phyloP scores from a whole-genome alignment of 129 eudicot genomes.

The Solidago caesia region DNA sequence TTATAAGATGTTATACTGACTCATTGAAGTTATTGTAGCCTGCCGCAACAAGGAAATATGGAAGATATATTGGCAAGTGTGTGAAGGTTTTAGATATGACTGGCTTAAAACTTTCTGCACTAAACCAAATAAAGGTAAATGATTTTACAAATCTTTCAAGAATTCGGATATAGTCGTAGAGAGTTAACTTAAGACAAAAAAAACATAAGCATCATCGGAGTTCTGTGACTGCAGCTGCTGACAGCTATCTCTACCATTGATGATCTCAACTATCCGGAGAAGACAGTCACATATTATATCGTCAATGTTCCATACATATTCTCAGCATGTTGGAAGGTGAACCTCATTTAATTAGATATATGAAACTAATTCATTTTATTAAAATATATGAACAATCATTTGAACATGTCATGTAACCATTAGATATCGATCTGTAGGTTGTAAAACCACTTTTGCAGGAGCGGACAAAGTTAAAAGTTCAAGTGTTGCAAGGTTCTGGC shows the following conservation, averaged over 20 bases:
- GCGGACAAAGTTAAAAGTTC: conserved; percentile 61
- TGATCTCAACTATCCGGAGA: conserved; percentile 43
- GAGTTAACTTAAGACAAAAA: neutral
- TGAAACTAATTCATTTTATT: neutral
- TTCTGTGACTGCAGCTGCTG: conserved; percentile 43
- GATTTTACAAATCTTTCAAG: neutral
- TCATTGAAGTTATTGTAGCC: conserved; percentile 41
- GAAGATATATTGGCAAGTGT: conserved; percentile 52
- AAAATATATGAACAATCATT: neutral
- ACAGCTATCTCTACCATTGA: conserved; percentile 41
- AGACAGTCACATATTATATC: conserved; percentile 53
- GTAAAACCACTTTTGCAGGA: conserved; percentile 76
- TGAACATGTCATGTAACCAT: conserved; percentile 10
- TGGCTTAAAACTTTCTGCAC: conserved; percentile 61
- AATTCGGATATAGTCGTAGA: neutral
- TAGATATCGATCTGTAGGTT: conserved; percentile 38
- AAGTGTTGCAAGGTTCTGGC: conserved; percentile 63
- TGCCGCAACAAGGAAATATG: conserved; percentile 51
- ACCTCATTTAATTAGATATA: neutral
- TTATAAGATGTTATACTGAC: conserved; percentile 12
- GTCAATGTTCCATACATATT: conserved; percentile 71
- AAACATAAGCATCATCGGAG: neutral
- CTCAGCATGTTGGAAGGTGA: conserved; percentile 86
- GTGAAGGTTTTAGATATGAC: conserved; percentile 71
- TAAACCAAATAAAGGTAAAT: conserved; percentile 60